Evolutionary conservation across 2,329 filamentous ascomycete species (phyloP), one percentile per base, ranked within the genome.

Genomic region (Penicillium hesseltinei): DNA sequence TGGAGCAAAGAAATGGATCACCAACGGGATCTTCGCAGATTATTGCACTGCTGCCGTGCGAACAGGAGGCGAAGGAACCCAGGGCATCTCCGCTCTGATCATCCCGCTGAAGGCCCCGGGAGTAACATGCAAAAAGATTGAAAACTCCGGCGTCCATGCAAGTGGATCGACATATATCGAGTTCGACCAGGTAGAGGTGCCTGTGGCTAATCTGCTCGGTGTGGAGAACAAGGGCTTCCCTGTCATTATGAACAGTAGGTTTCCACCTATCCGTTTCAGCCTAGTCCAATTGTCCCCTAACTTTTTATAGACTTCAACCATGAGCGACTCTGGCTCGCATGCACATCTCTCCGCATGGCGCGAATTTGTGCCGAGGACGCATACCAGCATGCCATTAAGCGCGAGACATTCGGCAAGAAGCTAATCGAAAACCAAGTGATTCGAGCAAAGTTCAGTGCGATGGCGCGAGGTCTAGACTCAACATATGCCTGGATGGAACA

Each of bases 161-260:
- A 84, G 83, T 36, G 82, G 65, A 2, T 69, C 90, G 0, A 83
- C 88, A 3, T 92, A 84, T 71, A 83, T 93, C 66, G 89, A 90
- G 50, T 92, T 90, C 72, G 88, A 92, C 73, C 87, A 92, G 62
- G 89, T 91, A 70, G 89, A 90, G 77, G 90, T 93, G 0, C 90
- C 90, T 0, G 86, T 84, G 0, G 82, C 85, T 69, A 86, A 92
- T 73, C 78, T 93, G 10, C 79, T 94, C 10, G 90, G 90, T 55
- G 77, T 88, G 70, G 89, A 93, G 76, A 85, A 92, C 78, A 88
- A 91, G 75, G 90, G 90, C 4, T 91, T 93, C 67, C 83, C 86
- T 54, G 88, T 93, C 35, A 90, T 93, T 66, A 80, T 93, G 67
- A 84, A 82, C 74, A 93, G 66, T 25, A 25, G 25, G 25, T 25